These are phyloP conservation scores for Taphrina deformans DNA, from an alignment of 1,139 yeast genomes.

Conservation along the genomic window DNA sequence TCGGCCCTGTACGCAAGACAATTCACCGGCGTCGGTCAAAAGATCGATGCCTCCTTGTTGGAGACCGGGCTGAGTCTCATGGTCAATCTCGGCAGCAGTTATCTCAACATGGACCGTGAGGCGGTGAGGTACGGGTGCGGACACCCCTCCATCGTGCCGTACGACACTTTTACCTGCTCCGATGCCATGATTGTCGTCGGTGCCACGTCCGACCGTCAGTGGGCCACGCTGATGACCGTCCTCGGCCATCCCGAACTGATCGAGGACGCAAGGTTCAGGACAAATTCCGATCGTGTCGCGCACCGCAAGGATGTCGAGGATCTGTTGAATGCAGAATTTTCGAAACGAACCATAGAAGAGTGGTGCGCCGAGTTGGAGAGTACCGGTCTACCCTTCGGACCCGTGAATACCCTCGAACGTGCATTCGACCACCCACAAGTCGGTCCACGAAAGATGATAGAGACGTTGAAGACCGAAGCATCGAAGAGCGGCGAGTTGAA, in stretches of 20 bases:
- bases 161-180: slow-evolving; percentile 49
- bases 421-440: slow-evolving; percentile 48
- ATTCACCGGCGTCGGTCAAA: slow-evolving; percentile 46
- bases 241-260: slow-evolving; percentile 48
- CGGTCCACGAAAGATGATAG: slow-evolving; percentile 48
- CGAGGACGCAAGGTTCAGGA: slow-evolving; percentile 44
- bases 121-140: slow-evolving; percentile 50
- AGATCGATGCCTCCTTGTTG: slow-evolving; percentile 49
- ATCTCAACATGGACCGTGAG: slow-evolving; percentile 23
- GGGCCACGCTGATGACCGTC: slow-evolving; percentile 45
- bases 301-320: slow-evolving; percentile 44
- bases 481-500: slow-evolving; percentile 47
- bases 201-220: slow-evolving; percentile 50
- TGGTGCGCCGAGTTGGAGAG: slow-evolving; percentile 47
- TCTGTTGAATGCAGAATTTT: slow-evolving; percentile 6
- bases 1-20: slow-evolving; percentile 47
- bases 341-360: slow-evolving; percentile 42
- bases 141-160: slow-evolving; percentile 51
- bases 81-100: slow-evolving; percentile 41
- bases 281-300: slow-evolving; percentile 48
- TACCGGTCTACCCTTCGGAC: slow-evolving; percentile 48
- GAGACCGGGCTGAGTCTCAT: slow-evolving; percentile 44
- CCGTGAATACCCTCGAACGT: slow-evolving; percentile 48
- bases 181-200: slow-evolving; percentile 50
- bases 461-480: slow-evolving; percentile 43